Evolutionary conservation across 345 rosid species (phyloP), one percentile per base, ranked within the genome.

Genomic region (Reutealis trisperma): DNA sequence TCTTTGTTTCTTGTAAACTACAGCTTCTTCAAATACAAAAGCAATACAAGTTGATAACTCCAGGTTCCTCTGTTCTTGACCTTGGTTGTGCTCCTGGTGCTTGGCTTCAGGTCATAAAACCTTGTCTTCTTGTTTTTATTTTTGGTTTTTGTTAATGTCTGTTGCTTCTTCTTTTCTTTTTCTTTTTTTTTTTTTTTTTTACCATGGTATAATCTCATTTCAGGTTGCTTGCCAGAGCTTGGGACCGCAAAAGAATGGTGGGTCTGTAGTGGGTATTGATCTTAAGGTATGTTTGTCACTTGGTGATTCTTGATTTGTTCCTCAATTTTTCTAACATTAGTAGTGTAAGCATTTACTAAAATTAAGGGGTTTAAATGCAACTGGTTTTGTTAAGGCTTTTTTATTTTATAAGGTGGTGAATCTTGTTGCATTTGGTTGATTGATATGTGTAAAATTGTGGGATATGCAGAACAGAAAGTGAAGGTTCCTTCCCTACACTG

Each of bases 41-140:
- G 67, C 90, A 92, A 82, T 77, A 90, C 84, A 92, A 91, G 82
- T 78, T 96, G 72, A 92, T 93, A 83, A 87, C 88, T 42, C 89
- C 90, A 9, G 96, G 99, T 2, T 90, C 92, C 77, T 89, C 94
- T 67, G 93, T 96, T 85, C 99, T 96, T 68, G 99, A 93, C 83
- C 91, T 96, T 49, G 97, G 99, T 22, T 96, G 98, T 68, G 99
- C 99, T 60, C 98, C 98, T 63, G 99, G 98, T 85, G 98, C 99
- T 72, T 96, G 99, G 99, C 99, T 96, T 76, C 98, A 95, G 94
- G 98, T 95, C 34, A 13, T 30, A 0, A 3, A 32, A 62, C n/a
- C 61, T 24, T 65, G 24, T 52, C 51, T 70, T 22, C 59, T 8
- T 10, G 22, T 70, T 72, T 44, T 11, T n/a, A n/a, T 63, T 3